Conservation (phyloP, 805 yeast species). For the Brettanomyces nanus region DNA sequence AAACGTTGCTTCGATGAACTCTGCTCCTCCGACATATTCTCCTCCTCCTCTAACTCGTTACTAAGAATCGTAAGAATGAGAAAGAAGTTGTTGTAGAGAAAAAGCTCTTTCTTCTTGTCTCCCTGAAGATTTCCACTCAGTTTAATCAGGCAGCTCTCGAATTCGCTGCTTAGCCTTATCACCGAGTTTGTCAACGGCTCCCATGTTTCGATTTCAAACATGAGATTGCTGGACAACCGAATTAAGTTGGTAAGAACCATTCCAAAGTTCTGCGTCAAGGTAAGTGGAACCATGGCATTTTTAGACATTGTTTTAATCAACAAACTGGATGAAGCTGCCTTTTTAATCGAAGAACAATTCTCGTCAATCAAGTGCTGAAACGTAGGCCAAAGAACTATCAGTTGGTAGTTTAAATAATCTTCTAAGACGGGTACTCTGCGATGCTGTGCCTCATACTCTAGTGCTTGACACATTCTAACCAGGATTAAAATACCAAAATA, state of each 20-base stretch:
- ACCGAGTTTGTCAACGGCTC: conserved; percentile 75
- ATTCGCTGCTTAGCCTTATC: conserved; percentile 65
- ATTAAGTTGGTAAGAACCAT: conserved; percentile 63
- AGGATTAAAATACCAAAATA: conserved; percentile 70
- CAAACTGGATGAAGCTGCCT: conserved; percentile 34
- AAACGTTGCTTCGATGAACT: conserved; percentile 31
- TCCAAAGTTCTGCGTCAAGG: conserved; percentile 73
- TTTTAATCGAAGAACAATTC: conserved; percentile 66
- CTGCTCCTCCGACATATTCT: conserved; percentile 22
- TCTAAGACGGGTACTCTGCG: conserved; percentile 64
- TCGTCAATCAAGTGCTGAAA: conserved; percentile 70
- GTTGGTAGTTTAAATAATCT: conserved; percentile 57
- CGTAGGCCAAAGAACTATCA: conserved; percentile 76
- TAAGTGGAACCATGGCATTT: conserved; percentile 40
- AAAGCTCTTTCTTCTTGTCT: conserved; percentile 51
- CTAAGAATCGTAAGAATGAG: conserved; percentile 49
- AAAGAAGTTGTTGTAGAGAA: conserved; percentile 66
- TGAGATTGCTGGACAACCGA: conserved; percentile 34
- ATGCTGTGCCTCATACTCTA: conserved; percentile 60
- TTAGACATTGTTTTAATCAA: conserved; percentile 19
- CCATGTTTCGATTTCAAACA: conserved; percentile 27
- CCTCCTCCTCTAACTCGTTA: conserved; percentile 5
- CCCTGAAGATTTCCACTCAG: conserved; percentile 40
- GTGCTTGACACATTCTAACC: conserved; percentile 59
- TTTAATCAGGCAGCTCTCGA: conserved; percentile 70